phyloP scores from a whole-genome alignment of 202 grass and related monocot species.

The Zizania palustris region DNA sequence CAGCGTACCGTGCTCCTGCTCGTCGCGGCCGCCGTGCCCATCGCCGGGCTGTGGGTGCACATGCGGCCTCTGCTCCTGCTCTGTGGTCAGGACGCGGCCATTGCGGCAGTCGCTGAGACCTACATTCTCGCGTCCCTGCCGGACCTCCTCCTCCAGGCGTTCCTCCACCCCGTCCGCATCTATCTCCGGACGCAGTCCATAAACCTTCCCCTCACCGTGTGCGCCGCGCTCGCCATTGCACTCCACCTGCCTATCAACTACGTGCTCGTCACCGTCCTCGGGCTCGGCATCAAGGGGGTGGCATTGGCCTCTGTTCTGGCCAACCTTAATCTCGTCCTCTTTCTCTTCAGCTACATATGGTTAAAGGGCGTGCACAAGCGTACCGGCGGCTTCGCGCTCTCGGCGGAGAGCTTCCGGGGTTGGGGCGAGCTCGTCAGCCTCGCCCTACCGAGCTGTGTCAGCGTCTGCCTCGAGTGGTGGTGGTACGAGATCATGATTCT shows the following conservation, averaged over 20 bases:
- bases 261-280: conserved; percentile 66
- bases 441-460: conserved; percentile 76
- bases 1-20: conserved; percentile 79
- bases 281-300: conserved; percentile 65
- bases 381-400: conserved; percentile 60
- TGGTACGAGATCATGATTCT: conserved; percentile 99
- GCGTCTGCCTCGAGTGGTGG: conserved; percentile 96
- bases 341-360: conserved; percentile 66
- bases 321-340: conserved; percentile 73
- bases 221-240: conserved; percentile 65
- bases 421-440: conserved; percentile 73
- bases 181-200: conserved; percentile 88
- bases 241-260: conserved; percentile 89
- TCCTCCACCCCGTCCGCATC: conserved; percentile 81
- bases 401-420: conserved; percentile 55
- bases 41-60: conserved; percentile 64
- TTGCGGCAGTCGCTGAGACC: conserved; percentile 61
- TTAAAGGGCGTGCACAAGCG: conserved; percentile 57
- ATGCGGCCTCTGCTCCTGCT: conserved; percentile 82
- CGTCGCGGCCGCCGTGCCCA: conserved; percentile 56
- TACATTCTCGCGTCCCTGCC: conserved; percentile 79
- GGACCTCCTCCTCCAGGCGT: conserved; percentile 76
- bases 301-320: conserved; percentile 76
- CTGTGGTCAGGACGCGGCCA: conserved; percentile 67
- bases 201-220: conserved; percentile 73